phyloP scores from a whole-genome alignment of 2,329 filamentous ascomycete species.

The Tolypocladium capitatum region DNA sequence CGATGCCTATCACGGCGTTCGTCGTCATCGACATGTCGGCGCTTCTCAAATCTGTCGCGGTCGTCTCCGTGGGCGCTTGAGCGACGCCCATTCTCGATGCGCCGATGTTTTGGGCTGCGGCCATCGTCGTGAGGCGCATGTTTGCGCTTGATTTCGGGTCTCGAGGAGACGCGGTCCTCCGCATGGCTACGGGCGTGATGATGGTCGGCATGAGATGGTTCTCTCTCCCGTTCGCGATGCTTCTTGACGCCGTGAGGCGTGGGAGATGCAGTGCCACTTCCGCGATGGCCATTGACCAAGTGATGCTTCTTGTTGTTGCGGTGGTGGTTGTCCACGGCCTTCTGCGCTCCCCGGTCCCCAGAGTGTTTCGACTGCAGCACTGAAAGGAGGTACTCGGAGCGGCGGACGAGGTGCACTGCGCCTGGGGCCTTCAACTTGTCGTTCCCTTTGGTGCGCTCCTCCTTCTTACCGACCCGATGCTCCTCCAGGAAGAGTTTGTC shows the following conservation, averaged over 20 bases:
- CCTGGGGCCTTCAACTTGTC: slow-evolving; percentile 82
- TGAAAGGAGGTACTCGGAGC: slow-evolving; percentile 90
- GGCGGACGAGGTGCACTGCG: slow-evolving; percentile 90
- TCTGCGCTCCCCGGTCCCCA: slow-evolving; percentile 61
- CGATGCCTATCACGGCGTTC: slow-evolving; percentile 19
- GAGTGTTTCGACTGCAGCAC: slow-evolving; percentile 79
- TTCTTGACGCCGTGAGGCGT: slow-evolving; percentile 38
- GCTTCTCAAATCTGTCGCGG: slow-evolving; percentile 18
- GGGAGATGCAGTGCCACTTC: slow-evolving; percentile 57
- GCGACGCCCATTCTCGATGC: slow-evolving; percentile 26
- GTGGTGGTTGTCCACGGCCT: slow-evolving; percentile 81
- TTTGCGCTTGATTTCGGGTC: slow-evolving; percentile 47
- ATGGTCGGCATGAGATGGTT: slow-evolving; percentile 32
- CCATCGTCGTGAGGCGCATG: slow-evolving; percentile 36
- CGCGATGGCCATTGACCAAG: slow-evolving; percentile 46
- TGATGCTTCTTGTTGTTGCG: slow-evolving; percentile 76
- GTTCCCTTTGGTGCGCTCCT: slow-evolving; percentile 68
- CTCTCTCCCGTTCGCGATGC: slow-evolving; percentile 33
- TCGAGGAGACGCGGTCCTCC: slow-evolving; percentile 37
- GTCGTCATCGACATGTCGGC: slow-evolving; percentile 12
- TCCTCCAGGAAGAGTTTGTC: slow-evolving; percentile 97
- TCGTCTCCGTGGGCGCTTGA: slow-evolving; percentile 23
- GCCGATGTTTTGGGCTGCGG: slow-evolving; percentile 29
- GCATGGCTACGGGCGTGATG: slow-evolving; percentile 36
- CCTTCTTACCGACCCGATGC: slow-evolving; percentile 95